Conservation (phyloP, 2,329 filamentous ascomycete species). For the Exophiala lecanii-corni region DNA sequence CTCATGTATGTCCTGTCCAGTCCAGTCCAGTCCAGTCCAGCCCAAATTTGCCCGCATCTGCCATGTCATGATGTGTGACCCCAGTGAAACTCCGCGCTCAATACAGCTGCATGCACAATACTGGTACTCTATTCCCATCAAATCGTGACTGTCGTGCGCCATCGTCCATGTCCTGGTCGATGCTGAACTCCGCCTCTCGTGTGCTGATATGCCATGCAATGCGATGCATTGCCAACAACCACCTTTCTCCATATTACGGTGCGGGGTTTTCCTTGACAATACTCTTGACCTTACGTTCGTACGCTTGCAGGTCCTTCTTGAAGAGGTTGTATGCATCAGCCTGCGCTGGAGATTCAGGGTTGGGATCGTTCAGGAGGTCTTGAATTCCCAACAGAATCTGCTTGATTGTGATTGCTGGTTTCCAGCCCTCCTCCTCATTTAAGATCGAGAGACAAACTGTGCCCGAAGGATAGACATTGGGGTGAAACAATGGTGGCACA, state of each 20-base stretch:
- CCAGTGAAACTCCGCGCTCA: neutral
- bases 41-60: too few relatives aligned
- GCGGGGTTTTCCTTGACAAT: constrained; percentile 87
- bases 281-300: constrained; percentile 80
- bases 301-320: constrained; percentile 81
- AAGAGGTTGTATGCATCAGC: constrained; percentile 96
- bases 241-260: constrained; percentile 30
- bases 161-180: too few relatives aligned
- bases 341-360: constrained; percentile 93
- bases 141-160: neutral
- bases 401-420: constrained; percentile 96
- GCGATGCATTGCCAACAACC: constrained; percentile 2
- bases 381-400: constrained; percentile 96
- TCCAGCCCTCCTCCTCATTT: constrained; percentile 98
- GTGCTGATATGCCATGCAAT: neutral
- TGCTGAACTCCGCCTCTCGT: too few relatives aligned
- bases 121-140: neutral
- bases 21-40: too few relatives aligned
- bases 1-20: too few relatives aligned
- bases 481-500: constrained; percentile 89
- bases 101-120: neutral
- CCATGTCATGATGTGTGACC: neutral
- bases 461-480: constrained; percentile 96
- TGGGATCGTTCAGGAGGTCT: constrained; percentile 91
- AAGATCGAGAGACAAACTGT: constrained; percentile 96